A percentile compares a stretch with the other conserved stretches of the same genome.
Evolutionary conservation across 306 rosid genomes (phyloP).

Genomic region (Crotalaria pallida): DNA sequence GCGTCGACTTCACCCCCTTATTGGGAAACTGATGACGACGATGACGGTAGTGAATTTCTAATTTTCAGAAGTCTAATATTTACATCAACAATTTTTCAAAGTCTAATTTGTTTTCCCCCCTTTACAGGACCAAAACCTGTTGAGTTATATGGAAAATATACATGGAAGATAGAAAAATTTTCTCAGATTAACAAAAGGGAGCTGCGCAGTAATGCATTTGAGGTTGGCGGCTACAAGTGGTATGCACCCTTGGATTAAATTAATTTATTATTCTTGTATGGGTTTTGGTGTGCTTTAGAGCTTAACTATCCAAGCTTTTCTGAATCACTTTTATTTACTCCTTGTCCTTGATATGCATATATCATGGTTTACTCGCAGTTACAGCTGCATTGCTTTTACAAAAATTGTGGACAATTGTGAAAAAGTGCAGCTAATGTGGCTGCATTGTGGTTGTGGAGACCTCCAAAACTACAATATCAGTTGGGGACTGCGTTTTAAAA

Average conservation of each 20-base stretch:
- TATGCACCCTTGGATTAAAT: slow-evolving; percentile 30
- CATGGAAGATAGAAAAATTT: slow-evolving; percentile 97
- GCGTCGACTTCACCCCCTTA: slow-evolving; percentile 93
- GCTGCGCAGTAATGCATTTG: slow-evolving; percentile 91
- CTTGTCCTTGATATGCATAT: neutral
- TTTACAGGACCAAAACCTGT: slow-evolving; percentile 82
- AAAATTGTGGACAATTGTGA: too few relatives aligned
- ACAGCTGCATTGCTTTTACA: neutral
- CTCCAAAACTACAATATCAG: neutral
- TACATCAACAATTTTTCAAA: neutral
- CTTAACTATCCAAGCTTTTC: neutral
- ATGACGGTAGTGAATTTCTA: slow-evolving; percentile 65
- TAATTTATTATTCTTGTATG: neutral
- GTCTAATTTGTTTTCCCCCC: slow-evolving; percentile 4
- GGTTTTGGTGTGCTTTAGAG: neutral
- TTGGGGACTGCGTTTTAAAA: neutral
- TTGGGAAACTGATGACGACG: slow-evolving; percentile 94
- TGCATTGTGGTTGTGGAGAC: neutral
- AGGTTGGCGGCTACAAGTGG: slow-evolving; percentile 99
- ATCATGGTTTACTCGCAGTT: neutral
- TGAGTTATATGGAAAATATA: slow-evolving; percentile 78
- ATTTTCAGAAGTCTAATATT: slow-evolving; percentile 12
- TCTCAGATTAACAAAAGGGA: slow-evolving; percentile 97
- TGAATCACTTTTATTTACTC: neutral
- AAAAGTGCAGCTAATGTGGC: neutral